Conservation (phyloP, 306 rosid genomes). For the Mimosa bimucronata region DNA sequence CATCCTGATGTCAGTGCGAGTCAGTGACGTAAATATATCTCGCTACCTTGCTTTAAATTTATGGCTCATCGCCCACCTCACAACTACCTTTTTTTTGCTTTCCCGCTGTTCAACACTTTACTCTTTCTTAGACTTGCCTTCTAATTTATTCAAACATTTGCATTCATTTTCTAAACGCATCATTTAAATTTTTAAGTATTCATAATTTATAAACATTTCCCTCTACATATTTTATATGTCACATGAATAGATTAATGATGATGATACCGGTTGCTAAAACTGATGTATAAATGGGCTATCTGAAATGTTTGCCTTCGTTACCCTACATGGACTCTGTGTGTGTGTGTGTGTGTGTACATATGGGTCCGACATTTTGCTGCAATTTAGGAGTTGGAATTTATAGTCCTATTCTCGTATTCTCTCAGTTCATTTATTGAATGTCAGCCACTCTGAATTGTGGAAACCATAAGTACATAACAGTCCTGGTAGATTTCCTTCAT, state of each 20-base stretch:
- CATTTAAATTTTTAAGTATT: neutral
- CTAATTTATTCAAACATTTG: neutral
- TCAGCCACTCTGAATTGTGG: neutral
- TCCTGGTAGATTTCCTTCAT: neutral
- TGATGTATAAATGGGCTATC: neutral
- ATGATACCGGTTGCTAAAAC: neutral
- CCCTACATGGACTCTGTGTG: neutral
- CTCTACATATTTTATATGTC: neutral
- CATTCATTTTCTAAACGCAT: neutral
- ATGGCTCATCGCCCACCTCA: neutral
- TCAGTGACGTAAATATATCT: neutral
- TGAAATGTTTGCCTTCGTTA: neutral
- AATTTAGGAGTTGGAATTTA: neutral
- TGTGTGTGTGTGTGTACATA: neutral
- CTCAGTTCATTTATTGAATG: neutral
- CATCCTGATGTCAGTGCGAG: neutral
- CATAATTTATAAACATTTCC: neutral
- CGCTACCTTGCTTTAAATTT: neutral
- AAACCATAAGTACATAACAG: neutral
- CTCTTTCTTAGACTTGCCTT: neutral
- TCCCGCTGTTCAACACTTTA: neutral
- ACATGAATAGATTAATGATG: neutral
- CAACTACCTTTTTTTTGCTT: neutral
- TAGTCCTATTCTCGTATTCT: neutral
- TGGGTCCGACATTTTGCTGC: neutral